Percentiles rank a stretch among this genome's conserved stretches.
These are phyloP conservation scores for Xylaria sp. DNA, from an alignment of 2,329 filamentous ascomycete species.

Conservation along the genomic window DNA sequence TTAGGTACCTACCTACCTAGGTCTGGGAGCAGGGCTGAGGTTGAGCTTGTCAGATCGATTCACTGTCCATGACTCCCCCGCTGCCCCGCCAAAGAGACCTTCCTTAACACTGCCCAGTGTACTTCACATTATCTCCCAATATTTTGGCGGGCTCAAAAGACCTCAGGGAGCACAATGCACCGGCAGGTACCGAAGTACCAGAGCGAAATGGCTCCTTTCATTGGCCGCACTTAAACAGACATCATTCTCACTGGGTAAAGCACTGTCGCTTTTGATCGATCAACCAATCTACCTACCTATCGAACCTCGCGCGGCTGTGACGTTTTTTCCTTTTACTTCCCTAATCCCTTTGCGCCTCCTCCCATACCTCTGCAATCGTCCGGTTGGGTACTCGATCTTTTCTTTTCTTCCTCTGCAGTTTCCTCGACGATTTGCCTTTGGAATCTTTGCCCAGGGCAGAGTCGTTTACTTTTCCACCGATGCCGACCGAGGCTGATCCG, in stretches of 20 bases:
- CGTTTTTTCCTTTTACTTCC: not conserved
- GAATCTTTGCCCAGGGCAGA: slow-evolving; percentile 31
- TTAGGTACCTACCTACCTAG: not conserved
- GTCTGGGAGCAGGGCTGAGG: not conserved
- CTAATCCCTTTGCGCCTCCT: not conserved
- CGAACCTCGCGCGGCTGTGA: not conserved
- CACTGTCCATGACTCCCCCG: not conserved
- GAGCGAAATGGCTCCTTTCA: slow-evolving; percentile 9
- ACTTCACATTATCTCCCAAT: slow-evolving; percentile 13
- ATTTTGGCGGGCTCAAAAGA: slow-evolving; percentile 19
- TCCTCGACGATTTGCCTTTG: slow-evolving; percentile 17
- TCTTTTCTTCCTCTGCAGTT: not conserved
- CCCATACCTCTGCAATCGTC: not conserved
- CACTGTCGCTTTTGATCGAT: not conserved
- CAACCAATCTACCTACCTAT: not conserved
- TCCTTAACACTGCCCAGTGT: no score
- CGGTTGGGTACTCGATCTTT: not conserved
- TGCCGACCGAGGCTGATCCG: slow-evolving; percentile 48
- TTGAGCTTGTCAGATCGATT: not conserved
- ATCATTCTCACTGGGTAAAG: slow-evolving; percentile 19
- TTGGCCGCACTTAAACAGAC: slow-evolving; percentile 22
- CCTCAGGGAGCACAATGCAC: not conserved
- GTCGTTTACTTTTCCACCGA: slow-evolving; percentile 38
- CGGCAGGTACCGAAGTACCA: slow-evolving; percentile 1
- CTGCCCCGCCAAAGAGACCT: not conserved